Base-by-base conservation (phyloP, 2,329 filamentous ascomycete genomes). In the Colletotrichum paranaense region DNA sequence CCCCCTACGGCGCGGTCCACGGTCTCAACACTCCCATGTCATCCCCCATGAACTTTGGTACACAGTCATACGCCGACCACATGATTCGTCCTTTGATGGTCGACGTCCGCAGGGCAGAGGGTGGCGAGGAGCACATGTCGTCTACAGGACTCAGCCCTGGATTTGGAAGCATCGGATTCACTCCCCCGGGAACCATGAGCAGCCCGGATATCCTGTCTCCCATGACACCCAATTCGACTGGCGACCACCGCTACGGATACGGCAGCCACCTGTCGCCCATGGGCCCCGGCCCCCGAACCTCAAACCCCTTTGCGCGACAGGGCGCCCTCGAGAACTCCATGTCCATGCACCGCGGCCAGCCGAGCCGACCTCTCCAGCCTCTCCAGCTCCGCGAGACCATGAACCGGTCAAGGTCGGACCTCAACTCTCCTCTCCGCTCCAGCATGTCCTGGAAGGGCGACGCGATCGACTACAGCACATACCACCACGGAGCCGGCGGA, bases 1-100 rank as follows among this genome's bases (percentile, higher is more conserved):
- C 90, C 24, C 90, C 90, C 4, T 92, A 92, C 75, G 91, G 91
- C 11, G 90, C 91, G 6, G 88, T 90, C 5, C 88, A 89, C 76
- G 85, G 85, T 28, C 79, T 90, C 14, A 86, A 85, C 30, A 81
- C 85, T 1, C 84, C 87, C 2, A 81, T 89, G 53, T 80, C 86
- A 1, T 86, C 88, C 26, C 84, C 87, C 0, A 84, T 86, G 24
- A 87, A 89, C 55, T 86, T 88, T 75, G 82, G 82, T 5, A 81
- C 79, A 22, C 84, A 87, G 35, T 83, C 86, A 3, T 92, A 90
- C 77, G 82, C 86, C 6, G 88, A 90, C 74, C 90, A 90, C 70
- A 90, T 92, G 83, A 89, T 92, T 83, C 87, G 92, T 38, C 91
- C 92, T 2, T 80, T 94, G 75, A 91, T 93, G 83, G 87, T 94